phyloP scores from a whole-genome alignment of 116 monocot genomes.

The Dioscorea cayenensis region DNA sequence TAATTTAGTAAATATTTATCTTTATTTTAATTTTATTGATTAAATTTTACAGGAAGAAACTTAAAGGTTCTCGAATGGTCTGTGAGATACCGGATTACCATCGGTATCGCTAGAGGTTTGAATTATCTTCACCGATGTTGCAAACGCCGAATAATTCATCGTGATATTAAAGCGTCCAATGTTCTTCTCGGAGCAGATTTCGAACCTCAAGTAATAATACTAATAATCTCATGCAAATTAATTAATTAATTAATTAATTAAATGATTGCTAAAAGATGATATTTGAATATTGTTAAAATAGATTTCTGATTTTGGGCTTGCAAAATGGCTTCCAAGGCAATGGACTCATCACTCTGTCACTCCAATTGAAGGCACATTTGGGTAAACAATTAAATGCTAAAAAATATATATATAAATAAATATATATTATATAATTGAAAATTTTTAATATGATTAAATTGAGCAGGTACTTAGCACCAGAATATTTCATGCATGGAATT shows the following conservation, averaged over 20 bases:
- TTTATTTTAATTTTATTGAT: too few species aligned
- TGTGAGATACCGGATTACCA: conserved; percentile 52
- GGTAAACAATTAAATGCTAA: conserved; percentile 22
- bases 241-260: too few species aligned
- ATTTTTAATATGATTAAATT: not conserved
- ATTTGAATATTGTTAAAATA: conserved; percentile 1
- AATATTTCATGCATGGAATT: conserved; percentile 88
- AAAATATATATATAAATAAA: too few species aligned
- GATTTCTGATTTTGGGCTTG: conserved; percentile 92
- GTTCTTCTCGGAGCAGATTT: conserved; percentile 66
- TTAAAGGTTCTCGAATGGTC: conserved; percentile 48
- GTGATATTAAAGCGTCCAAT: conserved; percentile 91
- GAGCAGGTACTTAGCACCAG: conserved; percentile 72
- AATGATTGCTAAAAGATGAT: too few species aligned
- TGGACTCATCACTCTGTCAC: conserved; percentile 75
- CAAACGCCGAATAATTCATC: conserved; percentile 64
- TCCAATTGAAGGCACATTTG: conserved; percentile 85
- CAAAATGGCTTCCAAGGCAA: conserved; percentile 87
- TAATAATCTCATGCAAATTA: too few species aligned
- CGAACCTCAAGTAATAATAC: conserved; percentile 59
- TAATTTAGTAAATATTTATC: not conserved
- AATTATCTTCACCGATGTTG: conserved; percentile 87
- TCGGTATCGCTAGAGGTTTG: conserved; percentile 67
- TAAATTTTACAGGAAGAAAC: conserved; percentile 24
- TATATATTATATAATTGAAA: too few species aligned